Base-by-base conservation (phyloP, 2,329 filamentous ascomycete genomes). In the Phaeomoniella chlamydospora region DNA sequence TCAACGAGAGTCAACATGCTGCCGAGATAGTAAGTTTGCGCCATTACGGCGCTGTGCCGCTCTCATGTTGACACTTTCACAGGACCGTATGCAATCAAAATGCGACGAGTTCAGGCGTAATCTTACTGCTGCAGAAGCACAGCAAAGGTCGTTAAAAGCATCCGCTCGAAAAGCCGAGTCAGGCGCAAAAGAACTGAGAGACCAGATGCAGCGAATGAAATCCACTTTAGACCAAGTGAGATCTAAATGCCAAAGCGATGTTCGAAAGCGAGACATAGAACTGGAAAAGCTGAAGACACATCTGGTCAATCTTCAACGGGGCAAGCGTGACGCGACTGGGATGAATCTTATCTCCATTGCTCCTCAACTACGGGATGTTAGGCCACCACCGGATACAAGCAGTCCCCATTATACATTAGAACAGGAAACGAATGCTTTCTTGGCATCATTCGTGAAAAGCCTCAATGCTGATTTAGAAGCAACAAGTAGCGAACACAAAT, bases 271-370 rank as follows among this genome's bases (percentile, higher is more conserved):
- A 30, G 90, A 98, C 52, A 68, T 85, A 31, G 83, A 94, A 57
- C 79, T 96, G 44, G 82, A 93, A 43, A 77, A 77, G 29, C 65
- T 98, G 43, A 96, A 94, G 65, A 80, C 79, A 46, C 85, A 94
- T 52, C 68, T 96, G 42, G 70, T 74, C 3, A 83, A 90, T 37
- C 50, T 74, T 68, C 33, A 71, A 74, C 43, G 74, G 70, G 45
- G 68, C 69, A 49, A 54, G 47, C 71, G 34, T 63, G 75, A 49
- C 65, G 75, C 38, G 41, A 65, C 45, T 55, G 66, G 46, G 42
- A 56, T 54, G 52, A 73, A 49, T 55, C 72, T 44, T 51, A 66
- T 59, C 50, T 62, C 47, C 16, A 62, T 65, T 19, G 61, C 58
- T 31, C 60, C 61, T 11, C 46, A 55, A 12, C 9, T 26, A n/a